These are phyloP conservation scores for Tetrapisispora arboricola DNA, from an alignment of 805 yeast species.

Conservation along the genomic window DNA sequence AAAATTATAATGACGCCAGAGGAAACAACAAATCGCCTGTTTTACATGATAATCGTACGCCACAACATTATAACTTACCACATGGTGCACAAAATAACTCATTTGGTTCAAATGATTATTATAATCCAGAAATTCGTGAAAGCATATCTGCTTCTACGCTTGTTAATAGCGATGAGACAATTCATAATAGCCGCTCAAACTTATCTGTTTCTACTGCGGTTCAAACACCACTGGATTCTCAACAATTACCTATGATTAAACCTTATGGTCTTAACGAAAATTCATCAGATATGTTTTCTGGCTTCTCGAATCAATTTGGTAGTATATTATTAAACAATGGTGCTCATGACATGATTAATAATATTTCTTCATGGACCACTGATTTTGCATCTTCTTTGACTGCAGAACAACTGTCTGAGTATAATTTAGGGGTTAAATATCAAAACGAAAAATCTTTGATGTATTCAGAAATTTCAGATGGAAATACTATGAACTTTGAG, in stretches of 20 bases:
- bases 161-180: not conserved
- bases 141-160: slow-evolving; percentile 1
- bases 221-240: not conserved
- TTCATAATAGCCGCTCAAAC: not conserved
- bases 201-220: slow-evolving; percentile 1
- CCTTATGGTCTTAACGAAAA: not conserved
- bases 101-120: not conserved
- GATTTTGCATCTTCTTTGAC: slow-evolving; percentile 9
- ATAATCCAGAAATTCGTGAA: not conserved
- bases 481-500: not conserved
- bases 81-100: not conserved
- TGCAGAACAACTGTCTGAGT: not conserved
- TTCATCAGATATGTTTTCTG: not conserved
- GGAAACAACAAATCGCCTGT: not conserved
- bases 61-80: not conserved
- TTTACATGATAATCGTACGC: not conserved
- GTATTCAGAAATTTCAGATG: not conserved
- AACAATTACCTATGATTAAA: slow-evolving; percentile 1
- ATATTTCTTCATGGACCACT: slow-evolving; percentile 49
- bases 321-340: slow-evolving; percentile 24
- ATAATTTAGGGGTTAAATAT: not conserved
- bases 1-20: not conserved
- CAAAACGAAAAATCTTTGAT: slow-evolving; percentile 1
- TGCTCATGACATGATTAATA: slow-evolving; percentile 49
- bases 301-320: slow-evolving; percentile 1